Conservation (phyloP, 2,329 filamentous ascomycete species). For the Aspergillus versicolor region DNA sequence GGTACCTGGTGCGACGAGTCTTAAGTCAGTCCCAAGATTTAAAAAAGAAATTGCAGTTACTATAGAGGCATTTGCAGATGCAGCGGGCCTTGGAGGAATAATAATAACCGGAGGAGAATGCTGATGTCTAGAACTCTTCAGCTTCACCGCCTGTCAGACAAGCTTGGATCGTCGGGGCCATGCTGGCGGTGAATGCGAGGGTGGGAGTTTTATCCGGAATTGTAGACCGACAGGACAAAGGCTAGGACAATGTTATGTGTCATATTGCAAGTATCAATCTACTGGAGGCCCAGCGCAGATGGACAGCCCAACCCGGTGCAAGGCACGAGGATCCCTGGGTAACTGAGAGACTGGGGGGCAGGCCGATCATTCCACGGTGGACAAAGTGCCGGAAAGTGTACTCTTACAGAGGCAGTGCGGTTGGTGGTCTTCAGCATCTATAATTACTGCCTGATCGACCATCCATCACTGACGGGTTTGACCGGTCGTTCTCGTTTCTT, state of each 20-base stretch:
- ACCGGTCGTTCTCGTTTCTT: neutral
- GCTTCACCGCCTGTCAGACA: slow-evolving; percentile 3
- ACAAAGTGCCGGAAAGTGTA: neutral
- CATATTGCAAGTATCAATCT: neutral
- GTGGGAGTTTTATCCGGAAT: neutral
- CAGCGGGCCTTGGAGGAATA: neutral
- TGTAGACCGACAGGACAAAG: neutral
- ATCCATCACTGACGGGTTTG: neutral
- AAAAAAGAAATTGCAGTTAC: neutral
- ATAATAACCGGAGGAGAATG: neutral
- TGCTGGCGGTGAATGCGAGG: neutral
- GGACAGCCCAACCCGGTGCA: neutral
- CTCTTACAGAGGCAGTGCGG: neutral
- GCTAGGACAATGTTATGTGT: neutral
- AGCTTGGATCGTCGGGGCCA: neutral
- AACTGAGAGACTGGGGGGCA: neutral
- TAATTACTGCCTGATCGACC: neutral
- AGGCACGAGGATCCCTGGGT: neutral
- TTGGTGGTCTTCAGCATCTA: neutral
- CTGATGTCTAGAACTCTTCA: neutral
- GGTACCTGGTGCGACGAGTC: neutral
- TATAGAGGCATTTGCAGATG: neutral
- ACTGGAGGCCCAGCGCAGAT: neutral
- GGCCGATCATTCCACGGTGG: neutral
- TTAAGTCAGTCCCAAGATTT: neutral